Percentiles rank a stretch among this genome's conserved stretches.
These are phyloP conservation scores for Tritrichomonas foetus DNA, from an alignment of 208 protist species.

Conservation along the genomic window DNA sequence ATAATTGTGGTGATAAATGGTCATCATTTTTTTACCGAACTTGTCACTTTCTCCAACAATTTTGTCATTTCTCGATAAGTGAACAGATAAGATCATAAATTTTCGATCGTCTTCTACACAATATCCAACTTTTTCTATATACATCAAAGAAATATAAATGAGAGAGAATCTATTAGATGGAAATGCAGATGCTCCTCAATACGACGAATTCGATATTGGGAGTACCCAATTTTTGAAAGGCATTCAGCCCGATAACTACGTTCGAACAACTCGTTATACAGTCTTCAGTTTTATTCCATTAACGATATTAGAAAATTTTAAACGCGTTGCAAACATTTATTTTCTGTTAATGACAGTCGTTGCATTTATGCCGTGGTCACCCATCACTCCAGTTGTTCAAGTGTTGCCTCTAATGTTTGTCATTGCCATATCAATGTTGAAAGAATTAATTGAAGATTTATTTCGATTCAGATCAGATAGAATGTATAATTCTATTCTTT, in stretches of 20 bases:
- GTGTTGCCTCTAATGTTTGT: conserved; percentile 36
- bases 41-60: too few species aligned
- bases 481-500: conserved; percentile 67
- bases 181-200: not conserved
- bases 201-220: not conserved
- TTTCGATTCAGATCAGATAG: conserved; percentile 74
- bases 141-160: too few species aligned
- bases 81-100: too few species aligned
- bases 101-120: too few species aligned
- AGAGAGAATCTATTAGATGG: too few species aligned
- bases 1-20: too few species aligned
- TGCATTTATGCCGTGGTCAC: conserved; percentile 3
- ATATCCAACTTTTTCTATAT: too few species aligned
- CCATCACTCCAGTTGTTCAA: conserved; percentile 40
- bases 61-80: too few species aligned
- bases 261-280: not conserved
- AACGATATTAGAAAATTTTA: conserved; percentile 52
- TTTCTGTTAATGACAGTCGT: conserved; percentile 38
- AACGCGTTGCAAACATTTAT: conserved; percentile 44
- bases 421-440: conserved; percentile 38
- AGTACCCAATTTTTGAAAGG: not conserved
- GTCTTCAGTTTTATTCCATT: not conserved
- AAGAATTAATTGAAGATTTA: conserved; percentile 69
- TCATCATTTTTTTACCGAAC: too few species aligned
- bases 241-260: conserved; percentile 37